Base-by-base conservation (phyloP, 352 stramenopile genomes). In the Pythium inflatum region DNA sequence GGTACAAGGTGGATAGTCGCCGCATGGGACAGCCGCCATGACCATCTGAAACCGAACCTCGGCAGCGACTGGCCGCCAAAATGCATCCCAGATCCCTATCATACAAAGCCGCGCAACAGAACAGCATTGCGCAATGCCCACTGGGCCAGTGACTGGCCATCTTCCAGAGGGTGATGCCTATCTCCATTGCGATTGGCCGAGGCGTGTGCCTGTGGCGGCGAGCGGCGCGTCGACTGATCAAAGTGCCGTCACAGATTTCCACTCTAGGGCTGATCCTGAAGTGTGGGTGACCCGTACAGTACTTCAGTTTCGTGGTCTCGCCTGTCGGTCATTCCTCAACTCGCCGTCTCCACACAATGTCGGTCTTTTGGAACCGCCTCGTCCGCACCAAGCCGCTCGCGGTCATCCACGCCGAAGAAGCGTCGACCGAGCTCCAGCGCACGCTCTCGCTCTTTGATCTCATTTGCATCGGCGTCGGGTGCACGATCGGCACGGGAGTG, bases 391-490 rank as follows among this genome's bases (percentile, higher is more conserved):
- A 94, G 74, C 87, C 87, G n/a, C 60, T 94, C 13, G 57, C 73
- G 14, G 85, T 94, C 36, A 92, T 94, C 71, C 71, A 89, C 38
- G 85, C 85, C 55, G 87, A 95, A 66, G 85, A 94, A 66, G 78
- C 79, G 31, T 81, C 77, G 27, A 72, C 86, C 27, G 85, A 92
- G 45, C 71, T 95, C 3, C 79, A 72, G 27, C 82, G 87, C 33
- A 80, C 80, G 66, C 71, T 98, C 7, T 79, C 74, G 33, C 78
- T 98, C 28, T 94, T 94, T 66, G 94, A 98, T 75, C 67, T 98
- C 16, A 66, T 98, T n/a, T 93, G 79, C 45, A 90, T 98, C 66
- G 94, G 94, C 18, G 85, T 98, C n/a, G 92, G 93, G 3, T 92
- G 84, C 28, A 98, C 95, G 0, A 81, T 98, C 13, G 95, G 95